Evolutionary conservation across 768 basidiomycete species (phyloP).

Genomic region (Mrakia gelida): DNA sequence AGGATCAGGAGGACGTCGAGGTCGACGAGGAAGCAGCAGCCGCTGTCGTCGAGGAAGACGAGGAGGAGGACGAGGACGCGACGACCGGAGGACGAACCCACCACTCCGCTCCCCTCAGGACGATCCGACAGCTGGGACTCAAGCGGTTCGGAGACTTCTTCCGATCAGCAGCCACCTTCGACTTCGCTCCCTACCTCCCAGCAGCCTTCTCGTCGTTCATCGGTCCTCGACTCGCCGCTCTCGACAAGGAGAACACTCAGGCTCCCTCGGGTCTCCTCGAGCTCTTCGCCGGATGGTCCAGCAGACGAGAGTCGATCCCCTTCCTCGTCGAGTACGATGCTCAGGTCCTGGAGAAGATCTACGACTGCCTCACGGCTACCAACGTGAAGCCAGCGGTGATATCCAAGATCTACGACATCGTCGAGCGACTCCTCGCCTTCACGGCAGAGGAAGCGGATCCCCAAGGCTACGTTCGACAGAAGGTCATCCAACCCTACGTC

Average conservation of each 20-base stretch:
- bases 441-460: slow-evolving; percentile 50
- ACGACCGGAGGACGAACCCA: background rate
- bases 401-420: slow-evolving; percentile 73
- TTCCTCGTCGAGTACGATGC: slow-evolving; percentile 68
- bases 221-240: slow-evolving; percentile 67
- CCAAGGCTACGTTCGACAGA: slow-evolving; percentile 34
- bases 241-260: slow-evolving; percentile 85
- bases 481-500: slow-evolving; percentile 65
- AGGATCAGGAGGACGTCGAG: slow-evolving; percentile 33
- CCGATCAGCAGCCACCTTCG: slow-evolving; percentile 64
- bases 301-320: slow-evolving; percentile 54
- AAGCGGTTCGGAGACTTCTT: slow-evolving; percentile 87
- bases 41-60: slow-evolving; percentile 45
- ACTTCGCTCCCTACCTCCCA: slow-evolving; percentile 67
- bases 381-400: slow-evolving; percentile 85
- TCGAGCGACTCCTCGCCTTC: slow-evolving; percentile 61
- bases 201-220: slow-evolving; percentile 67
- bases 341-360: slow-evolving; percentile 67
- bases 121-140: slow-evolving; percentile 74
- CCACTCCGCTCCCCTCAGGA: slow-evolving; percentile 48
- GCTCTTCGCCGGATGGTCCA: slow-evolving; percentile 73
- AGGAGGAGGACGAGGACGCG: slow-evolving; percentile 36
- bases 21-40: slow-evolving; percentile 44
- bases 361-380: slow-evolving; percentile 70
- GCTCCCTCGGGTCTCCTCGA: slow-evolving; percentile 84